A percentile compares a stretch with the other conserved stretches of the same genome.
These are phyloP conservation scores for Gastrolobium villosum DNA, from an alignment of 306 rosid species.

Conservation along the genomic window DNA sequence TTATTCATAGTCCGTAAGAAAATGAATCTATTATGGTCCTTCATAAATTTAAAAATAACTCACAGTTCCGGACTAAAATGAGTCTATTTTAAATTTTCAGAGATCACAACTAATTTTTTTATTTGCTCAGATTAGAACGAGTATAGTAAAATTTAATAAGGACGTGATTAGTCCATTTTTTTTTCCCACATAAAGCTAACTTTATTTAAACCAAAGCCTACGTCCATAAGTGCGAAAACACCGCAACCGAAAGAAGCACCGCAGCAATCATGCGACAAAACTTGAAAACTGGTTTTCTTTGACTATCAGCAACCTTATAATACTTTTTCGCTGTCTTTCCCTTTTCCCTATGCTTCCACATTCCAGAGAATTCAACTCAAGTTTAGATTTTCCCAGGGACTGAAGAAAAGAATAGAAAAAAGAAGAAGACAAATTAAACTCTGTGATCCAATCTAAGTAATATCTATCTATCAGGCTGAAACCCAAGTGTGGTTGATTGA, in stretches of 20 bases:
- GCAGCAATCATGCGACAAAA: constrained; percentile 2
- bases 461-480: background rate
- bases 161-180: no score
- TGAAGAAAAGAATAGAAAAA: background rate
- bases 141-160: no score
- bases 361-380: background rate
- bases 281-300: constrained; percentile 31
- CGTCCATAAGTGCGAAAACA: background rate
- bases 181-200: no score
- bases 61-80: no score
- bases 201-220: no score
- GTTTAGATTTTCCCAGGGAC: background rate
- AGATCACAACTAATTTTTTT: no score
- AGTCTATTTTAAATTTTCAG: no score
- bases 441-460: constrained; percentile 17
- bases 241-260: constrained; percentile 9
- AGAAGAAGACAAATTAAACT: background rate
- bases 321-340: background rate
- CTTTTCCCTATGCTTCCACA: background rate
- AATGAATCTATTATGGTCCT: no score
- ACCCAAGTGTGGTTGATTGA: background rate
- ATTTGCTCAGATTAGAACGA: no score
- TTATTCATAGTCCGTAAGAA: no score
- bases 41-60: no score
- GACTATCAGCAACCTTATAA: constrained; percentile 44